These are phyloP conservation scores for Phytophthora boehmeriae DNA, from an alignment of 352 stramenopile genomes.

Conservation along the genomic window DNA sequence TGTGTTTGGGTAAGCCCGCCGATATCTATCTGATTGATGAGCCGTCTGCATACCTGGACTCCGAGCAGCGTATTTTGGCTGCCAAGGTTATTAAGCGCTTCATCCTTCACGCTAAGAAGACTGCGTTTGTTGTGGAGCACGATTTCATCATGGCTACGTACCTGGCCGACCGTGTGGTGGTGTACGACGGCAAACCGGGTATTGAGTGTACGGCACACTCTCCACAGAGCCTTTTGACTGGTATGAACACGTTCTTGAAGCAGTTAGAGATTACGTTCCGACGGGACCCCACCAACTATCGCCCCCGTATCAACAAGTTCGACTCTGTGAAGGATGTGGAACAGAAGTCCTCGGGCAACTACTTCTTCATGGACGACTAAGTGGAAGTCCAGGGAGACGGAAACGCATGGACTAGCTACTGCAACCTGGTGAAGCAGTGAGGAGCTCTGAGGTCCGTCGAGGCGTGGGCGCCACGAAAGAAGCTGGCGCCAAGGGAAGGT, in stretches of 20 bases:
- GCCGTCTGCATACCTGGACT: constrained; percentile 99
- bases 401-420: constrained; percentile 17
- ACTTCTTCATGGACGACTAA: constrained; percentile 99
- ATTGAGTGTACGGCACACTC: constrained; percentile 97
- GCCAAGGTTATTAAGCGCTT: constrained; percentile 99
- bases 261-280: constrained; percentile 99
- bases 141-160: constrained; percentile 99
- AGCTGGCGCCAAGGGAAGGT: neutral
- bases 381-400: constrained; percentile 24
- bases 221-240: constrained; percentile 95
- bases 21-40: constrained; percentile 99
- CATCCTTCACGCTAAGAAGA: constrained; percentile 99
- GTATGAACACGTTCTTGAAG: constrained; percentile 99
- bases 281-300: constrained; percentile 98
- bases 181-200: constrained; percentile 95
- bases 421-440: constrained; percentile 5
- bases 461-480: too few relatives aligned
- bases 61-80: constrained; percentile 98
- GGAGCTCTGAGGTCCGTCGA: constrained; percentile 6
- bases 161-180: constrained; percentile 96
- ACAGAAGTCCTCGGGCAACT: constrained; percentile 97
- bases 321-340: constrained; percentile 97
- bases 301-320: constrained; percentile 97
- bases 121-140: constrained; percentile 99
- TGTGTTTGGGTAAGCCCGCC: constrained; percentile 97